Evolutionary conservation across 306 rosid species (phyloP), one percentile per base, ranked within the genome.

Genomic region (Cicer judaicum): DNA sequence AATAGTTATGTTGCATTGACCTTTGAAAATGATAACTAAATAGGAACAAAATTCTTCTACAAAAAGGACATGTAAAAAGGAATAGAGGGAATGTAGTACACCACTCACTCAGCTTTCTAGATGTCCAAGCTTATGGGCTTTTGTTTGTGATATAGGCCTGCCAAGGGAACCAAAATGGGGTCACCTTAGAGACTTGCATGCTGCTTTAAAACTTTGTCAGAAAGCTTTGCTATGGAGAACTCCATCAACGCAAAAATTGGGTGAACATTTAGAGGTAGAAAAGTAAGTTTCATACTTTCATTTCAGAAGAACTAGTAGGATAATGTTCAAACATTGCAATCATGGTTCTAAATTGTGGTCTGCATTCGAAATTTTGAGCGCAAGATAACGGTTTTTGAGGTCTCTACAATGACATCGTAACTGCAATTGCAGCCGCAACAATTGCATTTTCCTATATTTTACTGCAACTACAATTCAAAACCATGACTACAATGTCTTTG

Each of bases 151-250:
- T 39, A 0, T 38, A 72, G 77, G 57, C 8, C 44, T 72, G 12
- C 67, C 21, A 29, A 72, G 67, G 67, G 68, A 57, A 42, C 77
- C 68, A 10, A 72, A 72, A 57, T 72, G 67, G 66, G 44, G 76
- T 42, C 76, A 72, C 66, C 55, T 72, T 39, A n/a, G 56, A 72
- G 40, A 72, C 76, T 56, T 72, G 67, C 76, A 71, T 55, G 7
- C 19, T 53, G 64, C 66, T 71, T 10, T 71, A 5, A 71, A 71
- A 55, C 65, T 71, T 41, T 40, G 76, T 41, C 76, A 71, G 42
- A 71, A 71, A 54, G 64, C 54, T 40, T 40, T 71, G 52, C 65
- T 71, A 19, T 71, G 64, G 76, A 66, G 76, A 55, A 41, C 66
- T 71, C 65, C 54, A 18, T 55, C 65, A 10, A 5, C 3, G n/a